Base-by-base conservation (phyloP, 2,329 filamentous ascomycete genomes). In the Aureobasidium sp. region DNA sequence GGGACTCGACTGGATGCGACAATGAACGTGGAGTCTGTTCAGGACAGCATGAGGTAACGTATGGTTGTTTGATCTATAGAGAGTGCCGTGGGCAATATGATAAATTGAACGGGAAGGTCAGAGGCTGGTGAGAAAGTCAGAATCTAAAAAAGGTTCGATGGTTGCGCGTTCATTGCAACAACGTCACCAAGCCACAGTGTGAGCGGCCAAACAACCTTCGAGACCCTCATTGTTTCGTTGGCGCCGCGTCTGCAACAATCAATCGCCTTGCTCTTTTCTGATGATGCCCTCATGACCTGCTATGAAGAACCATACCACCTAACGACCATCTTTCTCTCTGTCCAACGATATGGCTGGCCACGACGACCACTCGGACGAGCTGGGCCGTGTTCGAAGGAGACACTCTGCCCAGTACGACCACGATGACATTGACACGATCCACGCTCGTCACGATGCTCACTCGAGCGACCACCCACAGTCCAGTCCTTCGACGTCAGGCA, bases 341-440 rank as follows among this genome's bases (percentile, higher is more conserved):
- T 53, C 31, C 22, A 47, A 39, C 45, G 11, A 58, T 9, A 65
- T 65, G 67, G 63, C 52, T 24, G 67, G 35, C 64, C 64, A 64
- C 54, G 66, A 57, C 48, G 64, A 60, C 54, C 60, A 61, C 33
- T 52, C 40, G 54, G 57, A 61, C 61, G 27, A 63, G 45, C 47
- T 64, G 19, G 61, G 60, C 24, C 64, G 64, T 40, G 61, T 66
- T 15, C 59, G 67, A n/a, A 54, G 66, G 52, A 66, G 68, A 57
- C 64, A 62, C 17, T 69, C 67, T 31, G 62, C 62, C 11, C 65
- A 68, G 27, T 29, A 65, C 22, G 65, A 66, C 22, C 33, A 58
- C 19, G 57, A 48, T 40, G 31, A 52, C 49, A 40, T 63, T 42
- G 33, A 49, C 31, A 29, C 57, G 11, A 15, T 44, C 24, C 39